A percentile compares a stretch with the other conserved stretches of the same genome.
Conservation (phyloP, 768 basidiomycete genomes). For the Kwoniella botswanensis region DNA sequence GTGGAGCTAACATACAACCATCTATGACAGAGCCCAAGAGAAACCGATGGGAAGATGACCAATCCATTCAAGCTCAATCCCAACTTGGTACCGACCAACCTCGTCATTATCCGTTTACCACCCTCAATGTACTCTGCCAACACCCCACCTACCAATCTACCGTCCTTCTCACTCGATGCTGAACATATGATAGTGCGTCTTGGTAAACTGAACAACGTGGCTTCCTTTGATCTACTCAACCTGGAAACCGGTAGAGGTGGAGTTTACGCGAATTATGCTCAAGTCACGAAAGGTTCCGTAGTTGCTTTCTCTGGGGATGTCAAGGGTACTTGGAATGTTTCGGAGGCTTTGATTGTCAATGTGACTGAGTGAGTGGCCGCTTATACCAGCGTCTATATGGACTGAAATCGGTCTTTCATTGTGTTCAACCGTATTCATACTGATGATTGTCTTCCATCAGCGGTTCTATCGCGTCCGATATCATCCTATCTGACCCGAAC, state of each 20-base stretch:
- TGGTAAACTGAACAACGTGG: constrained; percentile 43
- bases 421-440: neutral
- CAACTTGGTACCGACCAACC: constrained; percentile 33
- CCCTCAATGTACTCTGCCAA: constrained; percentile 30
- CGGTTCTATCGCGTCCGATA: constrained; percentile 34
- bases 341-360: constrained; percentile 46
- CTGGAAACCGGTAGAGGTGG: constrained; percentile 40
- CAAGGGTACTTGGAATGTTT: constrained; percentile 50
- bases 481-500: constrained; percentile 33
- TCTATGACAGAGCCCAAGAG: constrained; percentile 33
- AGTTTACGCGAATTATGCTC: constrained; percentile 40
- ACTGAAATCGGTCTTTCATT: neutral
- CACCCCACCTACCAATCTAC: constrained; percentile 16
- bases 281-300: constrained; percentile 39
- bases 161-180: constrained; percentile 32
- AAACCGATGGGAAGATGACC: constrained; percentile 49
- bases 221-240: constrained; percentile 36
- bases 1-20: neutral
- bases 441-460: constrained; percentile 4
- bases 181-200: constrained; percentile 49
- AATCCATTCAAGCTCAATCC: constrained; percentile 46
- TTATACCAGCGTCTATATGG: neutral
- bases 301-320: constrained; percentile 42
- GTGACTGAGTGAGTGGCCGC: constrained; percentile 47
- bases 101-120: constrained; percentile 45